Conservation (phyloP, 306 rosid genomes). For the Vigna trinervia region DNA sequence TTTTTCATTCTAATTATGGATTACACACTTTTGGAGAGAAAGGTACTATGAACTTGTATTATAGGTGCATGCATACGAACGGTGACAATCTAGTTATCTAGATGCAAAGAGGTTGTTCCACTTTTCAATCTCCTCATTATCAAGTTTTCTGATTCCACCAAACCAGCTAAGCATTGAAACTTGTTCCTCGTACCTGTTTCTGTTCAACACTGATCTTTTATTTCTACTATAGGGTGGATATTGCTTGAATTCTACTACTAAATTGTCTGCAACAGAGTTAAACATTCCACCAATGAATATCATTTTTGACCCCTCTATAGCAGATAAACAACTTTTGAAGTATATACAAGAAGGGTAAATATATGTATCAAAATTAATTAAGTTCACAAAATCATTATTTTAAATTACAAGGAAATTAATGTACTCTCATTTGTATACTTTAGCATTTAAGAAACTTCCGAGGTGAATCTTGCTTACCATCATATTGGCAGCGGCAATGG, state of each 20-base stretch:
- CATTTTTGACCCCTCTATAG: neutral
- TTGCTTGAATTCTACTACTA: constrained; percentile 38
- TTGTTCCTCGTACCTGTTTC: constrained; percentile 37
- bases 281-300: neutral
- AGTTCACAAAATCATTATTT: too few species aligned
- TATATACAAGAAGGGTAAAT: neutral
- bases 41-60: neutral
- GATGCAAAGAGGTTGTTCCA: constrained; percentile 35
- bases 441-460: neutral
- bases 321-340: neutral
- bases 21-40: neutral
- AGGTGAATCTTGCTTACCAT: constrained; percentile 62
- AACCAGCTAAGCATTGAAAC: constrained; percentile 2
- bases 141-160: constrained; percentile 43
- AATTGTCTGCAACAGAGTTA: constrained; percentile 22
- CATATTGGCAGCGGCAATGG: constrained; percentile 57
- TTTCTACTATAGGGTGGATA: constrained; percentile 42
- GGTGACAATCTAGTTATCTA: neutral
- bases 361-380: neutral
- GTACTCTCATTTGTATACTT: neutral
- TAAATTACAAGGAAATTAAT: too few species aligned
- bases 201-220: constrained; percentile 52
- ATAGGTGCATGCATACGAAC: neutral
- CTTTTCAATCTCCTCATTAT: constrained; percentile 33
- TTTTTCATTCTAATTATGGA: neutral